Conservation (phyloP, 352 stramenopile species). For the Pythium plurisporium region DNA sequence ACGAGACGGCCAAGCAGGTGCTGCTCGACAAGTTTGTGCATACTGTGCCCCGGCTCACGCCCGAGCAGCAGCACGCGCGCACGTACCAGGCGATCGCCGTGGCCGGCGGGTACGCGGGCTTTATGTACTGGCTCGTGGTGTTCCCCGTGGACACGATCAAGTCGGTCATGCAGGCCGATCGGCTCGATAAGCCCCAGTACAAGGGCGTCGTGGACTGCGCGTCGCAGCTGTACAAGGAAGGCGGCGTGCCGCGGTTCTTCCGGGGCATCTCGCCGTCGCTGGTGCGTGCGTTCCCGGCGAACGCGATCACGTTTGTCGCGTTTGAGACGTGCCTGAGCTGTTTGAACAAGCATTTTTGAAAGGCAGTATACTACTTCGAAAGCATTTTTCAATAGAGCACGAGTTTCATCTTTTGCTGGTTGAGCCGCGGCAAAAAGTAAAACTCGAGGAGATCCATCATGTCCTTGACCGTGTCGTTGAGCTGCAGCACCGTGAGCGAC, state of each 20-base stretch:
- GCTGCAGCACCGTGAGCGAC: constrained; percentile 69
- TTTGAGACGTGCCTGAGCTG: constrained; percentile 81
- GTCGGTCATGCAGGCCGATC: constrained; percentile 76
- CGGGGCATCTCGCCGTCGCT: constrained; percentile 75
- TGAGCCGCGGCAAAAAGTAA: constrained; percentile 62
- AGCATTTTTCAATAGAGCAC: constrained; percentile 63
- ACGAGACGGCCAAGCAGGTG: constrained; percentile 66
- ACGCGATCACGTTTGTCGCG: constrained; percentile 82
- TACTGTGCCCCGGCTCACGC: constrained; percentile 28
- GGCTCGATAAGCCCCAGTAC: constrained; percentile 68
- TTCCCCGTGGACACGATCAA: constrained; percentile 84
- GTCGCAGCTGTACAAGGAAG: constrained; percentile 63
- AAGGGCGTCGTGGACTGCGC: constrained; percentile 63
- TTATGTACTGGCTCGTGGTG: constrained; percentile 82
- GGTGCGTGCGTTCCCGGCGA: constrained; percentile 70
- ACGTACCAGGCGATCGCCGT: constrained; percentile 73
- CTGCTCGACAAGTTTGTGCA: constrained; percentile 56
- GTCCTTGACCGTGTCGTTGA: constrained; percentile 82
- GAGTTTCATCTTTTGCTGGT: constrained; percentile 65
- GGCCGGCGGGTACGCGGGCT: constrained; percentile 67
- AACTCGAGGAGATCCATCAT: constrained; percentile 78
- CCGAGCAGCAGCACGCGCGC: constrained; percentile 52
- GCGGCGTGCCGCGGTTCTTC: constrained; percentile 63
- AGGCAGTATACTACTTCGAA: too few relatives aligned
- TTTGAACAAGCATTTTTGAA: constrained; percentile 65